Base-by-base conservation (phyloP, 176 grass and related monocot species). In the Pontederia crassipes region DNA sequence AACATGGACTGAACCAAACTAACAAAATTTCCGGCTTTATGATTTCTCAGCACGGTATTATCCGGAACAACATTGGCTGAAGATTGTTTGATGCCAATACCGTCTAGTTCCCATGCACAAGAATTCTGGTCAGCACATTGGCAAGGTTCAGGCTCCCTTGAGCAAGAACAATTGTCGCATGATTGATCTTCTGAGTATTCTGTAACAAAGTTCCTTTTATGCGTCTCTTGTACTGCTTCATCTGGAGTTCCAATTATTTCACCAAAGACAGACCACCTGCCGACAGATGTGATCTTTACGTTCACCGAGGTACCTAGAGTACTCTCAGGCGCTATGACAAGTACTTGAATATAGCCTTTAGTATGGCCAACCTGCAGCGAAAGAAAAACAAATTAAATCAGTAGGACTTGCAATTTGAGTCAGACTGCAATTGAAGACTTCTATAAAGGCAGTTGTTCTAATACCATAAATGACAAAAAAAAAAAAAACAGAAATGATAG, bases 181-280 rank as follows among this genome's bases (percentile, higher is more conserved):
- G 77, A 79, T 20, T 72, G 16, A 8, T 50, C 72, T 46, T 68
- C 79, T 27, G 53, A 64, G 11, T 66, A n/a, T 65, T 77, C 84
- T 65, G 75, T 67, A 57, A 59, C 64, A 11, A 52, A 62, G 49
- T 65, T 45, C 16, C 29, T 50, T 77, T 29, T 0, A 52, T 12
- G 6, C 64, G n/a, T 64, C 11, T 45, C 54, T 72, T 88, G 60
- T 28, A 78, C 73, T 13, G 71, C 72, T 32, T 17, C 12, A 58
- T 62, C 17, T 52, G 66, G 71, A 57, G 82, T 79, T 67, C 83
- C 77, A 46, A 83, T 63, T 55, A 85, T 32, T 76, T 91, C 84
- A 24, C 87, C 87, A 75, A 97, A 88, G 32, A 88, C 87, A 40
- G 92, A 91, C 92, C 92, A 92, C 62, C 93, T 85, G 63, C 84